Evolutionary conservation across 768 basidiomycete species (phyloP).

Genomic region (Boletus vermiculosoides): DNA sequence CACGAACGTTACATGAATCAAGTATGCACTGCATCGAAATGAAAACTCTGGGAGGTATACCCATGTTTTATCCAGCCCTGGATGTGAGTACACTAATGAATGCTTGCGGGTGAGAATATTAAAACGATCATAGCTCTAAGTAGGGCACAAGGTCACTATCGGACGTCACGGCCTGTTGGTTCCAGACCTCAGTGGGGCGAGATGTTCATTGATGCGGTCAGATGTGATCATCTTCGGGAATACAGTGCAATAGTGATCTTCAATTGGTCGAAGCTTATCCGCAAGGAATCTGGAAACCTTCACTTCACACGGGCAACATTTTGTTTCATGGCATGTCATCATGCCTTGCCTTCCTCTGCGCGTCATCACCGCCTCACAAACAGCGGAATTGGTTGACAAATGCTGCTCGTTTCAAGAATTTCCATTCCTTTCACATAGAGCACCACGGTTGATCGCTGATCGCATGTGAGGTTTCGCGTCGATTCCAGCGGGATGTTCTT

Average conservation of each 20-base stretch:
- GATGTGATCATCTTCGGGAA: neutral
- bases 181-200: neutral
- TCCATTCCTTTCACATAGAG: neutral
- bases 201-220: neutral
- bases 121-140: neutral
- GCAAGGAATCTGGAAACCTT: neutral
- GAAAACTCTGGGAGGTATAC: neutral
- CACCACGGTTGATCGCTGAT: neutral
- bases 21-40: neutral
- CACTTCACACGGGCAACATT: neutral
- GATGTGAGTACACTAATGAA: slow-evolving; percentile 6
- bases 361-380: neutral
- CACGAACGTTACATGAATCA: neutral
- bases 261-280: neutral
- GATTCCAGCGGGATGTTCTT: neutral
- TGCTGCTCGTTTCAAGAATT: neutral
- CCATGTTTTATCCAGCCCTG: neutral
- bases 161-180: neutral
- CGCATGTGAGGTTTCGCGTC: slow-evolving; percentile 1
- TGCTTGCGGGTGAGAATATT: neutral
- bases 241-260: neutral
- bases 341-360: neutral
- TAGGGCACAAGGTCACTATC: neutral
- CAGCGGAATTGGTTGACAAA: neutral
- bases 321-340: slow-evolving; percentile 4